Evolutionary conservation across 352 stramenopile genomes (phyloP), one percentile per base, ranked within the genome.

Genomic region (Globisporangium acanthophoron): DNA sequence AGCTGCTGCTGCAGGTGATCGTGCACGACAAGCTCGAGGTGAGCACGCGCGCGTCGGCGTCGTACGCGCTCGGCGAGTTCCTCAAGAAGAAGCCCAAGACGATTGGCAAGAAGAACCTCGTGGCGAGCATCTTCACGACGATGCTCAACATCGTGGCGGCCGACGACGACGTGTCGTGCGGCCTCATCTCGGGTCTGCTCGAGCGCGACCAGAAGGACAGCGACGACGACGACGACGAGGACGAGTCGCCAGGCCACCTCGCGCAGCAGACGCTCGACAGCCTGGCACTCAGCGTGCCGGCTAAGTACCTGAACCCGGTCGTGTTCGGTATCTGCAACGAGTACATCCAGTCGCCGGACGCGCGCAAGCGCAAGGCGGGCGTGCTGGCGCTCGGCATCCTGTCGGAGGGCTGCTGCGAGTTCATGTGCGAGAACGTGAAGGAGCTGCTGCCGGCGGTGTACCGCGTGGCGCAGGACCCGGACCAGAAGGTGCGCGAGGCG

Each of bases 351-450:
- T 92, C 85, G 47, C 70, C 85, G 16, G 81, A 98, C 53, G 69
- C 91, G 5, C 87, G 88, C 39, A 92, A 94, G 64, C 89, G 96
- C 51, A 99, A 99, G 74, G 97, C 97, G 49, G 97, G 95, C 54
- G 94, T 98, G 59, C 85, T 98, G n/a, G 81, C 94, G 33, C 77
- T 99, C 31, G 97, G 96, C 52, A 97, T 99, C 54, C 90, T 99
- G 62, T 97, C 95, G 43, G 97, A 99, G 76, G 97, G 96, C 54
- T 98, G 94, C 70, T 87, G 85, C 57, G 95, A 98, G 49, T 90
- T 96, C 55, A 90, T 99, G 65, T 94, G 92, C 72, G 87, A 97
- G 39, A 96, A 98, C 74, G 79, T 99, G 49, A 81, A 80, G 37
- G 79, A 98, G 56, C 70, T 98, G 61, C 85, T 99, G 72, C 91